Conservation (phyloP, 805 yeast species). For the Danielozyma ontarioensis region DNA sequence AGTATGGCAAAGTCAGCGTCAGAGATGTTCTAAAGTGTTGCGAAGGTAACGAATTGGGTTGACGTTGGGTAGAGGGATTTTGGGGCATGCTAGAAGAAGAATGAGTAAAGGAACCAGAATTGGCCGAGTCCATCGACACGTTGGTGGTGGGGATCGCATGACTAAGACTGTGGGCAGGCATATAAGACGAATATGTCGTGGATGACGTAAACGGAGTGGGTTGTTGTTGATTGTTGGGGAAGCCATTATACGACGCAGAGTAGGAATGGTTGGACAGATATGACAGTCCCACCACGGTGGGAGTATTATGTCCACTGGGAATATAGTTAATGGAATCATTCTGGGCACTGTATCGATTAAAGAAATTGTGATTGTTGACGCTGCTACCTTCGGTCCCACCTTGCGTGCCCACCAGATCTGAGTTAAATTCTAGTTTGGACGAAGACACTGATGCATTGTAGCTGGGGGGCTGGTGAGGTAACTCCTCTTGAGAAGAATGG, state of each 20-base stretch:
- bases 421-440: too few species aligned
- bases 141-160: conserved; percentile 52
- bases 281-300: conserved; percentile 38
- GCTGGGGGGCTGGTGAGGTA: conserved; percentile 12
- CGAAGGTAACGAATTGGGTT: not conserved
- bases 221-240: conserved; percentile 1
- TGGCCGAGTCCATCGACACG: conserved; percentile 45
- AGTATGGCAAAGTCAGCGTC: too few species aligned
- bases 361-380: conserved; percentile 3
- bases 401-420: too few species aligned
- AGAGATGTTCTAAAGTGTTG: too few species aligned
- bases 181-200: not conserved
- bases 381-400: conserved; percentile 2
- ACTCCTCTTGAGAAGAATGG: conserved; percentile 3
- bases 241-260: conserved; percentile 22
- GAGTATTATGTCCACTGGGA: conserved; percentile 42
- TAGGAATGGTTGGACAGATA: conserved; percentile 37
- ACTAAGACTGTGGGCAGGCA: conserved; percentile 8
- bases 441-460: conserved; percentile 11
- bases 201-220: too few species aligned
- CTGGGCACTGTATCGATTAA: conserved; percentile 2
- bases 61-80: not conserved
- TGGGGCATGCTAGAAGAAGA: not conserved
- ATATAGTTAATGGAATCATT: conserved; percentile 20
- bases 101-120: conserved; percentile 7